These are phyloP conservation scores for Hypoxylon sp. DNA, from an alignment of 2,329 filamentous ascomycete species.

Conservation along the genomic window DNA sequence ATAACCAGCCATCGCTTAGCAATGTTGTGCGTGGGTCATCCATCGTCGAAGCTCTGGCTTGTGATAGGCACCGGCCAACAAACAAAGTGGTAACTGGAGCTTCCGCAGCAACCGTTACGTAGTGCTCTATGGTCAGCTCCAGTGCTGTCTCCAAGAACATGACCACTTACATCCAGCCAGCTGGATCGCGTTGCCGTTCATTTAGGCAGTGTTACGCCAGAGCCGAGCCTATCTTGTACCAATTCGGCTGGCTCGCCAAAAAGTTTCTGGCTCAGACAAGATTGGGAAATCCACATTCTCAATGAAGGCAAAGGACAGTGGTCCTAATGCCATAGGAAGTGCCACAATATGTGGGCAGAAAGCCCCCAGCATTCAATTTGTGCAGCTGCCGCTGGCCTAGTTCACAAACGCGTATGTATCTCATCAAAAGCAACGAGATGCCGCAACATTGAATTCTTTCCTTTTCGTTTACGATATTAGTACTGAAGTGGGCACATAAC, in stretches of 20 bases:
- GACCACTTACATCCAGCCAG: conserved; percentile 36
- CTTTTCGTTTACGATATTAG: neutral
- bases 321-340: conserved; percentile 1
- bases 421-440: conserved; percentile 1
- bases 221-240: conserved; percentile 25
- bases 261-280: conserved; percentile 20
- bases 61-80: conserved; percentile 26
- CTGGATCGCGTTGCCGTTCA: conserved; percentile 32
- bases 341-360: conserved; percentile 17
- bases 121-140: conserved; percentile 18
- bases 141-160: conserved; percentile 8
- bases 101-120: conserved; percentile 28
- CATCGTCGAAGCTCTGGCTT: conserved; percentile 18
- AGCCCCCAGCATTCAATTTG: conserved; percentile 3
- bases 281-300: conserved; percentile 30
- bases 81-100: conserved; percentile 21
- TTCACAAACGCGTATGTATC: conserved; percentile 8
- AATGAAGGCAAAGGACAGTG: conserved; percentile 9
- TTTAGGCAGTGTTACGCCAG: conserved; percentile 24
- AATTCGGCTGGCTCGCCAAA: conserved; percentile 4
- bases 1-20: conserved; percentile 32
- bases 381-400: conserved; percentile 16
- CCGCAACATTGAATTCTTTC: conserved; percentile 5
- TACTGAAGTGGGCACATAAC: neutral
- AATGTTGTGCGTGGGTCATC: conserved; percentile 32